Conservation (phyloP, 2,329 filamentous ascomycete genomes). For the Cadophora sp. region DNA sequence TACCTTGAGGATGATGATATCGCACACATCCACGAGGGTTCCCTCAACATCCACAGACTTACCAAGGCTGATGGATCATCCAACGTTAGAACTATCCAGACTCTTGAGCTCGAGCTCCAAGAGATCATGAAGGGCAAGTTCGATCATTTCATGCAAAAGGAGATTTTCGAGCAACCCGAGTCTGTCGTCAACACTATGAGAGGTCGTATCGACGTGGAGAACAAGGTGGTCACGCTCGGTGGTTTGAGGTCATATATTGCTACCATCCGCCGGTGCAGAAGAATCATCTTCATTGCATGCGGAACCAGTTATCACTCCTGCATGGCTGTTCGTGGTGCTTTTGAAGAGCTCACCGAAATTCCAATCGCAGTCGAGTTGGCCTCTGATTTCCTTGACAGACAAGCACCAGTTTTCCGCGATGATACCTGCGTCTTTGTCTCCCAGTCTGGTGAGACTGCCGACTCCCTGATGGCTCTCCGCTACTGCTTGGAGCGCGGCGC, state of each 20-base stretch:
- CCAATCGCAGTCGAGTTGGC: conserved; percentile 96
- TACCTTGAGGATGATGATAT: conserved; percentile 99
- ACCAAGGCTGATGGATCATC: conserved; percentile 96
- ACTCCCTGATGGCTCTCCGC: conserved; percentile 94
- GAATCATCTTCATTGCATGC: conserved; percentile 99
- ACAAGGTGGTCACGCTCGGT: conserved; percentile 95
- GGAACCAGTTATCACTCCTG: conserved; percentile 99
- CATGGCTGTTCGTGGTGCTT: conserved; percentile 98
- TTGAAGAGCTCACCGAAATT: conserved; percentile 97
- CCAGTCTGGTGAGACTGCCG: conserved; percentile 97
- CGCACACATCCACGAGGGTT: conserved; percentile 98
- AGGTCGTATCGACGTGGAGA: conserved; percentile 91
- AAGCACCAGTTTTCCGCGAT: conserved; percentile 98
- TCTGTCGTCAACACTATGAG: conserved; percentile 99
- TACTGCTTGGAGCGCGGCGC: conserved; percentile 99
- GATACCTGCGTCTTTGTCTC: conserved; percentile 99
- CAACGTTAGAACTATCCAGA: conserved; percentile 98
- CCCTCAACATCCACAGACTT: conserved; percentile 97
- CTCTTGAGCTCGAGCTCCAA: conserved; percentile 96
- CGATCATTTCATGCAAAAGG: conserved; percentile 99
- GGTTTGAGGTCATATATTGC: conserved; percentile 95
- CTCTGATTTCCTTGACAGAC: conserved; percentile 95
- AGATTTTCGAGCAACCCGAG: conserved; percentile 99
- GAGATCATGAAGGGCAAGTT: conserved; percentile 99
- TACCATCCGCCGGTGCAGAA: conserved; percentile 94